Percentiles rank a stretch among this genome's conserved stretches.
Evolutionary conservation across 2,329 filamentous ascomycete genomes (phyloP).

Genomic region (Arthroderma sp.): DNA sequence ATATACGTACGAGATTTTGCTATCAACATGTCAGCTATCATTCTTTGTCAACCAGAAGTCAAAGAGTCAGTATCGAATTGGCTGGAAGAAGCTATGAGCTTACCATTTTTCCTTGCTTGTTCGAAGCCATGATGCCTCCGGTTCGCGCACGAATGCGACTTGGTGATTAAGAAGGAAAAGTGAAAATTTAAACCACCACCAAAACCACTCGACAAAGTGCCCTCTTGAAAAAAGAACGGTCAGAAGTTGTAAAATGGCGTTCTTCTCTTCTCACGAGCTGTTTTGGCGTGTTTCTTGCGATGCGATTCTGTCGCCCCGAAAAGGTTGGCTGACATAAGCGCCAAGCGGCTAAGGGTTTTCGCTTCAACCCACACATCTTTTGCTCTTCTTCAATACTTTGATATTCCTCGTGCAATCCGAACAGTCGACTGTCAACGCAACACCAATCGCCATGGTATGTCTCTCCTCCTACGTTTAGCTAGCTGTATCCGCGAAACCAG

Average conservation of each 20-base stretch:
- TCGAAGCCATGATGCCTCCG: constrained; percentile 48
- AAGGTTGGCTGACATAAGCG: constrained; percentile 3
- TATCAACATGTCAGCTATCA: constrained; percentile 46
- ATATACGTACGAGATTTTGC: constrained; percentile 48
- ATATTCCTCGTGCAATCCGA: too few species aligned
- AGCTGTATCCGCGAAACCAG: too few species aligned
- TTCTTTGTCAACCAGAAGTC: constrained; percentile 23
- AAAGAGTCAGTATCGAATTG: neutral
- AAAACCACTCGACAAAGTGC: too few species aligned
- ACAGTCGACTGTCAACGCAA: constrained; percentile 10
- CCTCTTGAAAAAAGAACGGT: too few species aligned
- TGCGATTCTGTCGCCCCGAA: too few species aligned
- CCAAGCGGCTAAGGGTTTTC: constrained; percentile 27
- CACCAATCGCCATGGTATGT: constrained; percentile 39
- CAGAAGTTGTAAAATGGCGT: too few species aligned
- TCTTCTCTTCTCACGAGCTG: too few species aligned
- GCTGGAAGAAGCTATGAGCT: constrained; percentile 29
- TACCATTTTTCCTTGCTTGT: constrained; percentile 99
- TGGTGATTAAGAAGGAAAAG: constrained; percentile 9
- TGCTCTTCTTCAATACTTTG: too few species aligned
- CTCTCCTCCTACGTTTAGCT: neutral
- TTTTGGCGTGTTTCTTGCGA: too few species aligned
- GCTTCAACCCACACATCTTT: constrained; percentile 19
- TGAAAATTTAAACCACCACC: too few species aligned
- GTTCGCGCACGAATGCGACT: constrained; percentile 36